Evolutionary conservation across 345 rosid genomes (phyloP).

Genomic region (Eucalyptus marginata): DNA sequence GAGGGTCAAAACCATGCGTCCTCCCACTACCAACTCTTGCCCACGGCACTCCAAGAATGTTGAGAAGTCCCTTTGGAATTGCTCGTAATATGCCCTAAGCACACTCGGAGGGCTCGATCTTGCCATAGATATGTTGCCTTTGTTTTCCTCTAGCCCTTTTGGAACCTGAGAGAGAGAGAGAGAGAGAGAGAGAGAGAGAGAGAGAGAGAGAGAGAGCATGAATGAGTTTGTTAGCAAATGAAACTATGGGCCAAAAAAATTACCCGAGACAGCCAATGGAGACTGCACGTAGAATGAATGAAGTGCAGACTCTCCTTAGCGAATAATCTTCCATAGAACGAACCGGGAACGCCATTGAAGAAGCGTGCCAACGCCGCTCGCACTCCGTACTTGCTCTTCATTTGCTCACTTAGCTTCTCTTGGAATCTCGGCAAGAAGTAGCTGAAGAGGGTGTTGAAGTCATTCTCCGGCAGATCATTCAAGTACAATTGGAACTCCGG

Average conservation of each 20-base stretch:
- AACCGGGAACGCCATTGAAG: conserved; percentile 31
- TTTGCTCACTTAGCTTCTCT: not conserved
- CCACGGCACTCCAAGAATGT: conserved; percentile 21
- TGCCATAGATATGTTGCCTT: conserved; percentile 3
- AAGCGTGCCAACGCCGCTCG: not conserved
- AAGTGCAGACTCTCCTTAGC: conserved; percentile 18
- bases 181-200: not conserved
- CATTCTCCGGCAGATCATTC: too few species aligned
- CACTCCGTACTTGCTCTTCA: not conserved
- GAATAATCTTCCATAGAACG: conserved; percentile 38
- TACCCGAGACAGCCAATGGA: conserved; percentile 48
- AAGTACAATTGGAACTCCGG: not conserved
- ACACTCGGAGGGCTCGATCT: conserved; percentile 15
- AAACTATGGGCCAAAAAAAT: not conserved
- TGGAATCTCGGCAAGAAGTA: too few species aligned
- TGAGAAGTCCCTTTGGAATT: conserved; percentile 36
- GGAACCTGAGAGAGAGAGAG: conserved; percentile 24
- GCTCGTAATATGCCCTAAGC: conserved; percentile 21
- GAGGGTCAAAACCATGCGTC: conserved; percentile 26
- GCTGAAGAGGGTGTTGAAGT: too few species aligned
- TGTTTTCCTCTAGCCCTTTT: conserved; percentile 17
- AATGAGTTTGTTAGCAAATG: not conserved
- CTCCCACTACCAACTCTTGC: conserved; percentile 22
- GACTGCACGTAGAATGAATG: conserved; percentile 35
- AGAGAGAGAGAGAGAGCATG: too few species aligned